A percentile compares a stretch with the other conserved stretches of the same genome.
Conservation (phyloP, 2,329 filamentous ascomycete genomes). For the Rhinocladiella similis region DNA sequence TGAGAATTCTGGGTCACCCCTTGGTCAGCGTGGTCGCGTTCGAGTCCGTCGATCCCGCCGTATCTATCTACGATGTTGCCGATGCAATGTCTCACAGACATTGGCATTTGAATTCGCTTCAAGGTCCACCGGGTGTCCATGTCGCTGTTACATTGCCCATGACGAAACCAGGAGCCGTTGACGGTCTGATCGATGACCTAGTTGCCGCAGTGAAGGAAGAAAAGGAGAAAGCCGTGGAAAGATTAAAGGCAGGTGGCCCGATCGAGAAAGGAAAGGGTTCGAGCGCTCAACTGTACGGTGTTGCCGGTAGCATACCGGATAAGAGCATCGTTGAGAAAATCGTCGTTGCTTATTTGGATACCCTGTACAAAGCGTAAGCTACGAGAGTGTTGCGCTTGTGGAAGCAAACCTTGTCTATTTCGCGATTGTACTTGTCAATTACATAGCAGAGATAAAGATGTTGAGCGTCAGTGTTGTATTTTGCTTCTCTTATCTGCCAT, state of each 20-base stretch:
- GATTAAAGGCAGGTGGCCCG: constrained; percentile 41
- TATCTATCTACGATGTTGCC: constrained; percentile 92
- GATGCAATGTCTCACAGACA: constrained; percentile 81
- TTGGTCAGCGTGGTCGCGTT: constrained; percentile 91
- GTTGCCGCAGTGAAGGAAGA: constrained; percentile 62
- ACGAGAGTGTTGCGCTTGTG: no score
- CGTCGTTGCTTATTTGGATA: constrained; percentile 87
- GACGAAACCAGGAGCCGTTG: constrained; percentile 71
- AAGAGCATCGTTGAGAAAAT: constrained; percentile 92
- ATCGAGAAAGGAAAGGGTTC: constrained; percentile 57
- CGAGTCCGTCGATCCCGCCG: constrained; percentile 63
- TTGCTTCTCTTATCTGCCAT: no score
- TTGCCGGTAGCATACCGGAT: constrained; percentile 91
- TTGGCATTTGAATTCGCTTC: constrained; percentile 95
- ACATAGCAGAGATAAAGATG: no score
- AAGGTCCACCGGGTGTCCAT: constrained; percentile 88
- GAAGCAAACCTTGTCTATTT: no score
- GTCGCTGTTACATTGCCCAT: constrained; percentile 83
- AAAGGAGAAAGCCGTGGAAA: constrained; percentile 75
- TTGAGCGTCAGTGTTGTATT: no score
- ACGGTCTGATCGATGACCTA: constrained; percentile 73
- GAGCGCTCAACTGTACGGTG: constrained; percentile 86
- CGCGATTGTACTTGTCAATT: no score
- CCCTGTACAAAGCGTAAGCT: constrained; percentile 78
- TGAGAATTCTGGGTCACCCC: constrained; percentile 79